Evolutionary conservation across 108 stramenopile genomes (phyloP), one percentile per base, ranked within the genome.

Genomic region (Stephanodiscus triporus): DNA sequence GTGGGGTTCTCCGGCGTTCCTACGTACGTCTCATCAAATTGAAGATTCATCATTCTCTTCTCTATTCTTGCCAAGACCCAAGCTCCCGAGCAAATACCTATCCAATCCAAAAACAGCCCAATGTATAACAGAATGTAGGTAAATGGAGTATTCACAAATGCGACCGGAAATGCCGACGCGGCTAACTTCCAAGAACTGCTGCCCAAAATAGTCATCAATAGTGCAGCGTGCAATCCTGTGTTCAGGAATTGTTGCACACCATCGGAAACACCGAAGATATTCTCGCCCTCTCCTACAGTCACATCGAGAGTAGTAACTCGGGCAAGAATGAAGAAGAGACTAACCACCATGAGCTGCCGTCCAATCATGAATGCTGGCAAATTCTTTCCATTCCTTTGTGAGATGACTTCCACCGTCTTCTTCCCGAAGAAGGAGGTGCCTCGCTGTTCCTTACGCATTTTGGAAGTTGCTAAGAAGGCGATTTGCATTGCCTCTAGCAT

Each of bases 401-500:
- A 91, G 23, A 86, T 49, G 45, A 85, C 47, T 19, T 87, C 66
- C 34, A 87, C 88, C 49, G 81, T 88, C 57, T 65, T 70, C 45
- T 76, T 73, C 37, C 88, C 88, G 63, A 88, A 68, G 58, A 76
- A 67, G 51, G 76, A 66, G 9, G 73, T 72, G n/a, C 81, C 80
- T 27, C 85, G 87, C 45, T 89, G 85, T 10, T 57, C 61, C 76
- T 86, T 82, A 24, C 74, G 65, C 24, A 88, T 61, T 78, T 89
- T 92, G 70, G 87, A 60, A 37, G 88, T 87, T 45, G 91, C 85
- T 47, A 89, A 92, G 66, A 89, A 83, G 53, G 91, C 88, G 72
- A 92, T 92, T 69, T 92, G 91, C 85, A 91, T 86, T 50, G 80
- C 88, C 73, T 91, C 91, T 26, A 91, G 42, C 66, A 89, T 77